Percentiles rank a stretch among this genome's conserved stretches.
Evolutionary conservation across 179 eudicot genomes (phyloP).

Genomic region (Spinacia oleracea): DNA sequence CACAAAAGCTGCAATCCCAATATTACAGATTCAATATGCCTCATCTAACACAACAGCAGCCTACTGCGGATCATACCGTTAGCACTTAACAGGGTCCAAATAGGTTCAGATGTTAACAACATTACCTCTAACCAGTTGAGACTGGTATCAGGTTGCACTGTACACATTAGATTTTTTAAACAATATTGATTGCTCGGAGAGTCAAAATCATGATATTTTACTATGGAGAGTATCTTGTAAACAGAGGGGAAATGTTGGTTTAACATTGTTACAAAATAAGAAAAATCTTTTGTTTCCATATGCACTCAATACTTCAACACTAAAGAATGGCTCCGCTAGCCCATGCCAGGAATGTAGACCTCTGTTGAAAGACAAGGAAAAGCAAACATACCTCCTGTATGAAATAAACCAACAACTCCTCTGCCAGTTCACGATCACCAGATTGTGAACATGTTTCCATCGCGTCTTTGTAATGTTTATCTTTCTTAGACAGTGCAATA

Average conservation of each 20-base stretch:
- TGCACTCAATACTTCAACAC: too few relatives aligned
- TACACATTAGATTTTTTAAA: neutral
- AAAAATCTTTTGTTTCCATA: neutral
- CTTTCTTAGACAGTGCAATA: conserved; percentile 87
- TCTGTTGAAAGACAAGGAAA: neutral
- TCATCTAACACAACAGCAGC: neutral
- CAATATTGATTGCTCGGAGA: neutral
- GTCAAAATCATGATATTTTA: neutral
- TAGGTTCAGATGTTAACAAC: neutral
- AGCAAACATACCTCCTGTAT: conserved; percentile 62
- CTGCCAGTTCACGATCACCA: conserved; percentile 93
- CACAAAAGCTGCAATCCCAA: neutral
- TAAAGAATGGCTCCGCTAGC: neutral
- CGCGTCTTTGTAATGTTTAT: conserved; percentile 84
- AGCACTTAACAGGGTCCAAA: neutral
- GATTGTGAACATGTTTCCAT: conserved; percentile 96
- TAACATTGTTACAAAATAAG: neutral
- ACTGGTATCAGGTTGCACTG: neutral
- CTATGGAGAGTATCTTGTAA: neutral
- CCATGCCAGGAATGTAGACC: neutral
- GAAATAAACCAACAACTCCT: conserved; percentile 89
- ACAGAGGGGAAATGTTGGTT: neutral
- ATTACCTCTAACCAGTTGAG: neutral
- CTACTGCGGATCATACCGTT: too few relatives aligned
- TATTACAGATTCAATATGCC: neutral